Base-by-base conservation (phyloP, 495 filamentous ascomycete species). In the Penicillium parvum region DNA sequence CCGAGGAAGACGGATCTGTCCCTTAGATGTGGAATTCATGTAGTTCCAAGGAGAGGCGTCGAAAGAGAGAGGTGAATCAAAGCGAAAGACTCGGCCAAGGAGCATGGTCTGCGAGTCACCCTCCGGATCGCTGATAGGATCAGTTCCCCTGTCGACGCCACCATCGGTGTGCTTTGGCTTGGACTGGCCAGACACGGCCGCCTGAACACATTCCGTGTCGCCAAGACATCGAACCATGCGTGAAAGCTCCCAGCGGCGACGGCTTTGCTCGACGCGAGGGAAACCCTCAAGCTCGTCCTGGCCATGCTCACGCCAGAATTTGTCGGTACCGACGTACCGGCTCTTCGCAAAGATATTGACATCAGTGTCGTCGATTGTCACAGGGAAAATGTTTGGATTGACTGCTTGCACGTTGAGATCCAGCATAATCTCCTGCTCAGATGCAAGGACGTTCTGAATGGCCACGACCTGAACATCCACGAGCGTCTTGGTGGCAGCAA, bases 331-430 rank as follows among this genome's bases (percentile, higher is more conserved):
- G 23, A 91, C 84, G 57, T 89, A 84, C 16, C 83, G 84, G 33
- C 89, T 95, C 59, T 90, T 92, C 5, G 92, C 92, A 63, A 97
- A 97, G 16, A 98, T 77, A 53, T 92, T 86, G 37, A 97, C 74
- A 59, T 96, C 86, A 53, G 91, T 84, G 19, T 85, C 78, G 49
- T 85, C 81, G 37, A 98, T 79, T 7, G 83, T 83, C 18, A 98
- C 81, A 11, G 85, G 79, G 30, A 96, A 83, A 14, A 95, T 74
- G 49, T 98, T 98, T 0, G 90, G 92, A 57, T 98, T 98, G 45
- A 86, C 71, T 1, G 91, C 92, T 45, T 74, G 74, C 26, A 98
- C 85, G n/a, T 85, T 79, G 7, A 97, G 69, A 55, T 98, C 91
- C 47, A 98, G 73, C 83, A 98, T 97, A 14, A 98, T 74, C 56